Conservation (phyloP, 805 yeast species). For the Grigorovia humatica region DNA sequence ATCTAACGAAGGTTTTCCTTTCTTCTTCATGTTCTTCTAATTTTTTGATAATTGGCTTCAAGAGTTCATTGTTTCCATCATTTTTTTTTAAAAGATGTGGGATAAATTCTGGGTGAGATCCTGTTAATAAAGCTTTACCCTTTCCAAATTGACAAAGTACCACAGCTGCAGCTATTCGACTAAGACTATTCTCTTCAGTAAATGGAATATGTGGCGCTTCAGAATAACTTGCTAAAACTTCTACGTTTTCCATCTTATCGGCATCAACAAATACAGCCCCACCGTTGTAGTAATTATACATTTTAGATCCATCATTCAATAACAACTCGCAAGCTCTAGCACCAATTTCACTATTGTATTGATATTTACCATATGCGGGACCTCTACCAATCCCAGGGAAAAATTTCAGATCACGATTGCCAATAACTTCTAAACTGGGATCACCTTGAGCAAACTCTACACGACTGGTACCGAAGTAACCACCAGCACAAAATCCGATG, state of each 20-base stretch:
- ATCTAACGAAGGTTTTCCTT: slow-evolving; percentile 48
- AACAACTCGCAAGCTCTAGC: slow-evolving; percentile 47
- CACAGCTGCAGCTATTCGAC: slow-evolving; percentile 50
- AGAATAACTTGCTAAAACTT: slow-evolving; percentile 60
- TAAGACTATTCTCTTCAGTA: slow-evolving; percentile 21
- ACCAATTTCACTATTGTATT: slow-evolving; percentile 68
- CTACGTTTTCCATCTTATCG: slow-evolving; percentile 45
- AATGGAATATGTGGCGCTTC: slow-evolving; percentile 45
- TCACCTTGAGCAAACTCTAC: slow-evolving; percentile 81
- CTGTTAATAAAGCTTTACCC: slow-evolving; percentile 69
- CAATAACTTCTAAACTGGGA: slow-evolving; percentile 65
- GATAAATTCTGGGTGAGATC: slow-evolving; percentile 84
- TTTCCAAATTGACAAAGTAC: slow-evolving; percentile 52
- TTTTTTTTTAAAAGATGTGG: slow-evolving; percentile 39
- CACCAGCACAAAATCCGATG: slow-evolving; percentile 94
- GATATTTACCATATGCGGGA: slow-evolving; percentile 68
- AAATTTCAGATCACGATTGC: slow-evolving; percentile 70
- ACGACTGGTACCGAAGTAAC: slow-evolving; percentile 63
- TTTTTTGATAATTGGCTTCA: slow-evolving; percentile 29
- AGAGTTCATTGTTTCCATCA: slow-evolving; percentile 22
- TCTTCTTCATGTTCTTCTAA: slow-evolving; percentile 36
- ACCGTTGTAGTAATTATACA: slow-evolving; percentile 62
- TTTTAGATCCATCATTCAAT: slow-evolving; percentile 30
- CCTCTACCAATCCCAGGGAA: slow-evolving; percentile 83
- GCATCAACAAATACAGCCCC: slow-evolving; percentile 84